Evolutionary conservation across 352 stramenopile species (phyloP).

Genomic region (Plasmopara halstedii): DNA sequence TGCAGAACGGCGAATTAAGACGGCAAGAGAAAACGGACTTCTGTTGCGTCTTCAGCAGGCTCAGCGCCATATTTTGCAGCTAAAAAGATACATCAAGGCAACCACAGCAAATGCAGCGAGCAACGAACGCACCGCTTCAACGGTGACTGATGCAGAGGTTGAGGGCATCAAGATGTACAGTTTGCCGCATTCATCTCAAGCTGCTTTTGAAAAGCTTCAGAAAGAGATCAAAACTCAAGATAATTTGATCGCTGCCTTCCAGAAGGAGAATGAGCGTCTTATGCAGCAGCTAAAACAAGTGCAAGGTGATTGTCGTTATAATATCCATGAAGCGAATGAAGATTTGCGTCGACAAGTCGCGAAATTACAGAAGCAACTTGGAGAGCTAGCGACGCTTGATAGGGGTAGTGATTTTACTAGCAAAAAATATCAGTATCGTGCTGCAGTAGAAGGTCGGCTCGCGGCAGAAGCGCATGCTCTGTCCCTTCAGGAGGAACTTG

Average conservation of each 20-base stretch:
- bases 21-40: slow-evolving; percentile 50
- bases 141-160: background rate
- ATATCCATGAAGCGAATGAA: slow-evolving; percentile 74
- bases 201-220: slow-evolving; percentile 22
- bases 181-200: background rate
- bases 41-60: slow-evolving; percentile 60
- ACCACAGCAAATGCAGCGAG: background rate
- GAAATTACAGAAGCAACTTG: slow-evolving; percentile 27
- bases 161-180: background rate
- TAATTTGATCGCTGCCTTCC: slow-evolving; percentile 65
- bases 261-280: slow-evolving; percentile 76
- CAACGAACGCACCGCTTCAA: background rate
- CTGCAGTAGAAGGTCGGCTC: slow-evolving; percentile 54
- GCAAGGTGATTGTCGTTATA: slow-evolving; percentile 50
- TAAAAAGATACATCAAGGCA: slow-evolving; percentile 58
- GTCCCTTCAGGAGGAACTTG: slow-evolving; percentile 56
- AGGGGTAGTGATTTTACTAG: slow-evolving; percentile 19
- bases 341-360: slow-evolving; percentile 42
- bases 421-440: slow-evolving; percentile 39
- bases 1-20: slow-evolving; percentile 22
- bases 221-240: slow-evolving; percentile 75
- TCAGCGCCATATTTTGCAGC: slow-evolving; percentile 55
- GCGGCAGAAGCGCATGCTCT: slow-evolving; percentile 46
- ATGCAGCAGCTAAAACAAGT: slow-evolving; percentile 72
- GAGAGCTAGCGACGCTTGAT: slow-evolving; percentile 3